phyloP scores from a whole-genome alignment of 805 yeast genomes.

The Deakozyma indianensis region DNA sequence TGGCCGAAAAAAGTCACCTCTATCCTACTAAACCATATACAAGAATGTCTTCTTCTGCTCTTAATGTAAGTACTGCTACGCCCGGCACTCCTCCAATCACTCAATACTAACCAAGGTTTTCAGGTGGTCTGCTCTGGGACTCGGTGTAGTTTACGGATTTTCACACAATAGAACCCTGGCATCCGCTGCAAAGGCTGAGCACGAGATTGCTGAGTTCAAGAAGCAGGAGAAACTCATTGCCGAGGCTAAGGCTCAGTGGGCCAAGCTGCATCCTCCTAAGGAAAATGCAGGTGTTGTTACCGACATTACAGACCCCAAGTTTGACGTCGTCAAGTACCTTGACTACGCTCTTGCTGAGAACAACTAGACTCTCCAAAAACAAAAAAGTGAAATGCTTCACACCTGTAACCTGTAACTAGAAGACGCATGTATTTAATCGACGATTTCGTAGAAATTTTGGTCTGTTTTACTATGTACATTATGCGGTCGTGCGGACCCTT shows the following conservation, averaged over 20 bases:
- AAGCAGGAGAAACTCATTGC: constrained; percentile 61
- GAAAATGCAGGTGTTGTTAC: constrained; percentile 28
- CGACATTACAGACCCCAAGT: constrained; percentile 78
- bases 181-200: constrained; percentile 41
- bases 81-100: neutral
- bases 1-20: neutral
- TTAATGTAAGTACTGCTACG: constrained; percentile 1
- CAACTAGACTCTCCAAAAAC: neutral
- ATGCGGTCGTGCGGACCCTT: constrained; percentile 15
- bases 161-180: constrained; percentile 63
- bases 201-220: constrained; percentile 43
- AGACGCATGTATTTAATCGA: too few relatives aligned
- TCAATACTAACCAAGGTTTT: constrained; percentile 39
- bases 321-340: constrained; percentile 49
- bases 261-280: constrained; percentile 41
- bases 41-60: neutral
- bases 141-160: constrained; percentile 83
- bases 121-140: constrained; percentile 83
- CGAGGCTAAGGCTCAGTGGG: constrained; percentile 83
- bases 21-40: neutral
- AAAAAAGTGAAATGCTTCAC: neutral
- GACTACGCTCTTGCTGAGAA: constrained; percentile 5
- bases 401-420: too few relatives aligned
- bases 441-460: too few relatives aligned
- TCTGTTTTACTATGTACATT: constrained; percentile 1